phyloP scores from a whole-genome alignment of 2,329 filamentous ascomycete genomes.

The Chaetomiaceae sp. region DNA sequence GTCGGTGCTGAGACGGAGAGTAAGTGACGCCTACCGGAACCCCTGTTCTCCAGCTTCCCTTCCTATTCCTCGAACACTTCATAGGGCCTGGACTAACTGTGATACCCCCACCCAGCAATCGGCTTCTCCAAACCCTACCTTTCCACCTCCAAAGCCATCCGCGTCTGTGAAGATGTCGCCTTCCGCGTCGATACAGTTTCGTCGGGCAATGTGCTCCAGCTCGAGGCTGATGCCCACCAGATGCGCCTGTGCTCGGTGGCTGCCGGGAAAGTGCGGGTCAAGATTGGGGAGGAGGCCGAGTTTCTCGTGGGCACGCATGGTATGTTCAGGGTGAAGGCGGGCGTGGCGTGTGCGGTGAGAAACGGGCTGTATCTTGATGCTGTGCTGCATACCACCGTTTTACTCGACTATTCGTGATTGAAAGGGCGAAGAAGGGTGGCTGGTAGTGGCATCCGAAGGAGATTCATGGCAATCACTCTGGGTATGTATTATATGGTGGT shows the following conservation, averaged over 20 bases:
- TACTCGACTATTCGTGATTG: conserved; percentile 10
- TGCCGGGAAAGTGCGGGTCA: conserved; percentile 31
- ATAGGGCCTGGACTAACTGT: background rate
- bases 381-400: conserved; percentile 25
- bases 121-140: conserved; percentile 36
- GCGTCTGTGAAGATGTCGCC: conserved; percentile 28
- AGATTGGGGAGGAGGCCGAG: conserved; percentile 23
- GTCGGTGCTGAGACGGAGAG: conserved; percentile 16
- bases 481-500: too few species aligned
- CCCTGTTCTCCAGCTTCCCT: too few species aligned
- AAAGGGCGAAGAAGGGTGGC: background rate
- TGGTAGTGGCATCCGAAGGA: too few species aligned
- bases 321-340: conserved; percentile 27
- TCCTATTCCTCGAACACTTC: background rate
- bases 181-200: conserved; percentile 30
- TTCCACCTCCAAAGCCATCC: conserved; percentile 23
- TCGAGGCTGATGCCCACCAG: conserved; percentile 21
- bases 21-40: too few species aligned
- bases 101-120: conserved; percentile 25
- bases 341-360: conserved; percentile 21
- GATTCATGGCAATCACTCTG: too few species aligned
- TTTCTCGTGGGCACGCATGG: conserved; percentile 30
- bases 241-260: conserved; percentile 31
- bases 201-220: conserved; percentile 22
- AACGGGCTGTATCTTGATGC: conserved; percentile 29